phyloP scores from a whole-genome alignment of 371 early-diverging fungal species.

The Entomophthora muscae region DNA sequence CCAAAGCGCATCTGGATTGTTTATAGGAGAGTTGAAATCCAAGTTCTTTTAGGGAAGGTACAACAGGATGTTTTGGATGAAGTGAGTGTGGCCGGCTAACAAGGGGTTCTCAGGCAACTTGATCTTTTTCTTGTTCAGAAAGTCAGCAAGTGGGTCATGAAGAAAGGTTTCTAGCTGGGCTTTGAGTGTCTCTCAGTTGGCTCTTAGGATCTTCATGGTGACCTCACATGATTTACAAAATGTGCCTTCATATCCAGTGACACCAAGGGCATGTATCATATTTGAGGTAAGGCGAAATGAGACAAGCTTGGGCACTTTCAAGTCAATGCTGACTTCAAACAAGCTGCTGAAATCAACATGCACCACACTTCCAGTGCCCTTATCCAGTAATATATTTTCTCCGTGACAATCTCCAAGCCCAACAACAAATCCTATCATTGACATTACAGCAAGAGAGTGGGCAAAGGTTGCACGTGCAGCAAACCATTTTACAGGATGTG shows the following conservation, averaged over 20 bases:
- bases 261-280: slow-evolving; percentile 75
- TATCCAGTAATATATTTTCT: slow-evolving; percentile 93
- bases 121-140: too few species aligned
- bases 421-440: slow-evolving; percentile 90
- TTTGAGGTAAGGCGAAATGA: slow-evolving; percentile 98
- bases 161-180: slow-evolving; percentile 85
- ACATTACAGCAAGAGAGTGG: slow-evolving; percentile 90
- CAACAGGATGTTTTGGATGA: too few species aligned
- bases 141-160: slow-evolving; percentile 92
- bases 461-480: slow-evolving; percentile 48
- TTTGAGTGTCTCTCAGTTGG: slow-evolving; percentile 60
- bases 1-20: background rate
- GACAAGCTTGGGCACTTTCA: slow-evolving; percentile 66
- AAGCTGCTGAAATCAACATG: slow-evolving; percentile 98
- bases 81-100: too few species aligned
- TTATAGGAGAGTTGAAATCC: too few species aligned
- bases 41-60: too few species aligned
- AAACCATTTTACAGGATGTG: slow-evolving; percentile 70
- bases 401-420: slow-evolving; percentile 99
- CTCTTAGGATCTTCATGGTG: slow-evolving; percentile 52
- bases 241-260: slow-evolving; percentile 64
- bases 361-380: slow-evolving; percentile 65
- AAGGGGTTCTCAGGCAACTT: too few species aligned
- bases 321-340: slow-evolving; percentile 57
- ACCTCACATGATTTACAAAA: slow-evolving; percentile 66